Evolutionary conservation across 176 grass and related monocot species (phyloP), one percentile per base, ranked within the genome.

Genomic region (Urochloa ruziziensis): DNA sequence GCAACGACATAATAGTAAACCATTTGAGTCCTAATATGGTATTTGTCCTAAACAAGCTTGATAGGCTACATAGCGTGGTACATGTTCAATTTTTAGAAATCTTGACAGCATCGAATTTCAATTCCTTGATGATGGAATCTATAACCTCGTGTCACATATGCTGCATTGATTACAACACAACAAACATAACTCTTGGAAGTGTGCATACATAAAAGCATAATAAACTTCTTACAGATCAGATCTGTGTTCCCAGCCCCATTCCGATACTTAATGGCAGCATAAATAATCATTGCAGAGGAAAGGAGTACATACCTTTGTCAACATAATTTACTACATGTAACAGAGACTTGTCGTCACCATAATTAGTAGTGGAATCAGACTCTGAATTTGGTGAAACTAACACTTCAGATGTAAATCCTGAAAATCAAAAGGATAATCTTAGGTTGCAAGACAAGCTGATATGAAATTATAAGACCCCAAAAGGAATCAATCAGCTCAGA

Each of bases 331-430:
- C 34, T 59, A 68, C 53, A 80, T 86, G 85, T 39, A 92, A 81
- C 68, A 86, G 87, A 64, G 91, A 83, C 85, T 94, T n/a, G n/a
- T n/a, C 75, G 49, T 80, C 77, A 34, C 83, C 89, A 51, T 85
- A 81, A 84, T 92, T 87, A 76, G 77, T 53, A 53, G 71, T 71
- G 23, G 86, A 89, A 64, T 92, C 92, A 67, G 52, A 71, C 56
- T 94, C 85, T 39, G 86, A 73, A 29, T 83, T 88, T 71, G 96
- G 58, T 85, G 85, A 69, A 86, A 76, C 59, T 56, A 44, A 28
- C 24, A 80, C 88, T 53, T 75, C 84, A 61, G 93, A 90, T 83
- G 81, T 70, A 89, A 80, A 89, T 90, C 91, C 96, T 99, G 87
- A 40, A n/a, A 80, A 87, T 62, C 1, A 75, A 61, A 54, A 61